Conservation (phyloP, 192 early-diverging fungal species). For the Mycoemilia scoparia region DNA sequence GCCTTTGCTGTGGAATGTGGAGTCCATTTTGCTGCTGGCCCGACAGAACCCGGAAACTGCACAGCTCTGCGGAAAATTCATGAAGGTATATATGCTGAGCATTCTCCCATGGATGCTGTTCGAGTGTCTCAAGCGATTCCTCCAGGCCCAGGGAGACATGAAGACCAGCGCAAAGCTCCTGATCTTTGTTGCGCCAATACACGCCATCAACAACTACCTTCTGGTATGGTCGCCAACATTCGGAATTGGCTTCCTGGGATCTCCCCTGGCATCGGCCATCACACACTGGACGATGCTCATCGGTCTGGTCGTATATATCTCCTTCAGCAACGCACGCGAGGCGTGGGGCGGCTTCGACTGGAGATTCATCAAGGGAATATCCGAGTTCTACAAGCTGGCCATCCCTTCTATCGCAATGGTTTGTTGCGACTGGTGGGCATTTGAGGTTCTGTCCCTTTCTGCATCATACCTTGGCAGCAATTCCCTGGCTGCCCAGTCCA, state of each 20-base stretch:
- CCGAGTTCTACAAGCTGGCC: slow-evolving; percentile 31
- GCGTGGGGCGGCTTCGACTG: slow-evolving; percentile 45
- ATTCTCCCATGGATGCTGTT: slow-evolving; percentile 59
- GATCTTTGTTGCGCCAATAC: slow-evolving; percentile 45
- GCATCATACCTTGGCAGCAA: slow-evolving; percentile 25
- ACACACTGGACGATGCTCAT: slow-evolving; percentile 51
- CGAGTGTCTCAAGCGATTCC: slow-evolving; percentile 69
- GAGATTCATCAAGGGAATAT: slow-evolving; percentile 6
- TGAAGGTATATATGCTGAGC: slow-evolving; percentile 50
- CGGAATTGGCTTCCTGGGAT: slow-evolving; percentile 60
- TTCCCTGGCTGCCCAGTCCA: slow-evolving; percentile 23
- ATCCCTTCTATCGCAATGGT: slow-evolving; percentile 47
- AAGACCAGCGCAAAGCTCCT: slow-evolving; percentile 56
- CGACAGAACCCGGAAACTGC: slow-evolving; percentile 65
- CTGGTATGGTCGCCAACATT: slow-evolving; percentile 47
- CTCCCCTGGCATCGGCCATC: slow-evolving; percentile 52
- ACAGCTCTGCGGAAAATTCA: slow-evolving; percentile 42
- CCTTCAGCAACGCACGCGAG: slow-evolving; percentile 29
- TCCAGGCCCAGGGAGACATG: slow-evolving; percentile 88
- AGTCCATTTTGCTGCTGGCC: slow-evolving; percentile 41
- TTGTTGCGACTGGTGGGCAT: slow-evolving; percentile 38
- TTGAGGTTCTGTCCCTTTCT: slow-evolving; percentile 11
- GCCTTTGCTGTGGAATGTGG: slow-evolving; percentile 52
- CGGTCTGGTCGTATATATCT: slow-evolving; percentile 38
- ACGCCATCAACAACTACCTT: slow-evolving; percentile 50